A percentile compares a stretch with the other conserved stretches of the same genome.
Evolutionary conservation across 768 basidiomycete species (phyloP).

Genomic region (Sistotremastrum suecicum): DNA sequence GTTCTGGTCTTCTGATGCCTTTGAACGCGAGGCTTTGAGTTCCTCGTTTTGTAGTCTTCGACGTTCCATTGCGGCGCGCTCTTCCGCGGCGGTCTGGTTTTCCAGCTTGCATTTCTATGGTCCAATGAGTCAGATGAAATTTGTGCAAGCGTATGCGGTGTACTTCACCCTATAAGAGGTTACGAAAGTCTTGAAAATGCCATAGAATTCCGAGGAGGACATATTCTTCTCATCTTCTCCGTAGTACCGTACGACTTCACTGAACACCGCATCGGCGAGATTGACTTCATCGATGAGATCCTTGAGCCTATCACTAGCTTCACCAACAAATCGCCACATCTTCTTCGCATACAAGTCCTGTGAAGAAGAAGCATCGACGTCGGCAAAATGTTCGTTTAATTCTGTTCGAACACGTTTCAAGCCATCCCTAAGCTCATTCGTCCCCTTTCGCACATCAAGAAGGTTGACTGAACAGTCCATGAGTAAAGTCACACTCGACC

Average conservation of each 20-base stretch:
- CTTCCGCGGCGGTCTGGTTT: constrained; percentile 62
- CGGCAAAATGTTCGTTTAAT: constrained; percentile 64
- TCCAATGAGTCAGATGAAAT: neutral
- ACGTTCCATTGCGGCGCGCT: constrained; percentile 50
- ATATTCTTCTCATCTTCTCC: constrained; percentile 86
- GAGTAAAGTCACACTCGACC: constrained; percentile 2
- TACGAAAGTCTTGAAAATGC: constrained; percentile 92
- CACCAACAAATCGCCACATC: constrained; percentile 84
- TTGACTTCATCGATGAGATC: constrained; percentile 81
- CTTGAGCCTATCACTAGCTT: constrained; percentile 60
- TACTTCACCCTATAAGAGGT: constrained; percentile 71
- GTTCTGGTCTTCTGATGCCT: constrained; percentile 24
- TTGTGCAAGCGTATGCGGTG: neutral
- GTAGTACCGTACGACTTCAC: constrained; percentile 79
- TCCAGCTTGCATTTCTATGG: constrained; percentile 75
- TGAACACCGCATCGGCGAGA: constrained; percentile 69
- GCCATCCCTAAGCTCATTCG: constrained; percentile 58
- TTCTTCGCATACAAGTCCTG: constrained; percentile 73
- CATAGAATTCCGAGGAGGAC: constrained; percentile 87
- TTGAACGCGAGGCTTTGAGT: constrained; percentile 39
- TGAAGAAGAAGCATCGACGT: constrained; percentile 32
- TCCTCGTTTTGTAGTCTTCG: constrained; percentile 58
- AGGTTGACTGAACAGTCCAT: constrained; percentile 49
- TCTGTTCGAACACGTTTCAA: constrained; percentile 72
- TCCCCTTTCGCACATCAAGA: constrained; percentile 68